Conservation (phyloP, 768 basidiomycete genomes). For the Suillus placidus region DNA sequence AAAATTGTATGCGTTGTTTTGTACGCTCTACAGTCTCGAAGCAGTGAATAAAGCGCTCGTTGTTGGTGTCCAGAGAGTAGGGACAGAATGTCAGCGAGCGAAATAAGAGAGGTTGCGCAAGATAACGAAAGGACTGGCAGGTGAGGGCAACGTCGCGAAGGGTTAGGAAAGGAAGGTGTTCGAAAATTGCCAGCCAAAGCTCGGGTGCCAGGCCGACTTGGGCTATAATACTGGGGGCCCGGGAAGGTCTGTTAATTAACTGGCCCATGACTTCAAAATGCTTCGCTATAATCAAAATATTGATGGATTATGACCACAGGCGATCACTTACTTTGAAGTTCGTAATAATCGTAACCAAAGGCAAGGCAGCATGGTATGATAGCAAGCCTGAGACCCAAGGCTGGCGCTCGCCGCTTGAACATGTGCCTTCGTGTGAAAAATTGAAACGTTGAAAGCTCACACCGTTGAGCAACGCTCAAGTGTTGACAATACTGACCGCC, state of each 20-base stretch:
- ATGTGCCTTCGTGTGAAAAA: no score
- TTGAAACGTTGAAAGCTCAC: no score
- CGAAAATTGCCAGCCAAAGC: constrained; percentile 10
- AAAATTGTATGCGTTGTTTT: constrained; percentile 7
- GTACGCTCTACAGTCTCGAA: constrained; percentile 4
- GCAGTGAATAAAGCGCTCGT: background rate
- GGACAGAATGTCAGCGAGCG: constrained; percentile 12
- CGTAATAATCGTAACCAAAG: background rate
- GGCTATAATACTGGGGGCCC: background rate
- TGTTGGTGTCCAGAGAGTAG: constrained; percentile 8
- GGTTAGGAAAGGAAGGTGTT: background rate
- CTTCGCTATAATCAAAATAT: background rate
- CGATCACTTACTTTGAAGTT: background rate
- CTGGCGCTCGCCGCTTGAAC: no score
- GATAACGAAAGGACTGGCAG: constrained; percentile 9
- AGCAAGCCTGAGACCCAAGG: no score
- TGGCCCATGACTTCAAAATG: constrained; percentile 5
- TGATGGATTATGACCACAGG: background rate
- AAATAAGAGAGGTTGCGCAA: constrained; percentile 13
- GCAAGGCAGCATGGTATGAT: no score
- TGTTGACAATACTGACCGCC: no score
- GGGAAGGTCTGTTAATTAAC: background rate
- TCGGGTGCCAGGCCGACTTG: background rate
- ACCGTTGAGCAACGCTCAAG: no score
- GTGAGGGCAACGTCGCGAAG: constrained; percentile 10